Evolutionary conservation across 495 filamentous ascomycete genomes (phyloP), one percentile per base, ranked within the genome.

Genomic region (Parmelia sp.): DNA sequence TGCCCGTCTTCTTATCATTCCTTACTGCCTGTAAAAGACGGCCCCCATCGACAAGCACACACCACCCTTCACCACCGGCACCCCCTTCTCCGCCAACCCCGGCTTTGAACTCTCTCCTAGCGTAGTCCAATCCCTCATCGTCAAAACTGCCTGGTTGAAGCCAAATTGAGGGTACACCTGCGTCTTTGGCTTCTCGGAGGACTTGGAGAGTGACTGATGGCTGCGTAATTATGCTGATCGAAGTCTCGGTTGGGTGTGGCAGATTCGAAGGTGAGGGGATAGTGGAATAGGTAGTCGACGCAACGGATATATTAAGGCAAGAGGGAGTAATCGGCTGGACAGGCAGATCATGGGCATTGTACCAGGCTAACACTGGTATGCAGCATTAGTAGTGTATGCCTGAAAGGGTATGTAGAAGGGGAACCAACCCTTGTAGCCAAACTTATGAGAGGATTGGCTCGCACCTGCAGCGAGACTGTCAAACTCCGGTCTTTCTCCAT

Each of bases 71-170:
- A 44, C 80, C 75, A 29, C 83, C 88, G 36, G 65, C 64, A 12
- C 89, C 89, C 5, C 84, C 88, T 9, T 86, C 83, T 25, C 83
- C 83, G 7, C 88, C 91, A 67, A 96, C 80, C 31, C 86, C 88
- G 31, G 85, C 85, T 67, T 83, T 77, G 72, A 93, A 91, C 70
- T 81, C 80, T 67, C 72, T 76, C 63, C 71, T 75, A 27, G 90
- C 90, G 74, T 80, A 94, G 11, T 78, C 77, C 66, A 96, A 69
- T 51, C 88, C 88, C 47, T 84, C 80, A 33, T 87, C 81, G 72
- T 96, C 84, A 69, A 89, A 97, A 12, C 84, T 91, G 2, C 93
- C 93, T 0, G 94, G 94, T 75, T 98, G 94, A 63, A 98, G 74
- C 89, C 92, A 98, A 19, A 97, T 90, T 19, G 88, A 85, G 5